Base-by-base conservation (phyloP, 2,329 filamentous ascomycete species). In the Claviceps sp. region DNA sequence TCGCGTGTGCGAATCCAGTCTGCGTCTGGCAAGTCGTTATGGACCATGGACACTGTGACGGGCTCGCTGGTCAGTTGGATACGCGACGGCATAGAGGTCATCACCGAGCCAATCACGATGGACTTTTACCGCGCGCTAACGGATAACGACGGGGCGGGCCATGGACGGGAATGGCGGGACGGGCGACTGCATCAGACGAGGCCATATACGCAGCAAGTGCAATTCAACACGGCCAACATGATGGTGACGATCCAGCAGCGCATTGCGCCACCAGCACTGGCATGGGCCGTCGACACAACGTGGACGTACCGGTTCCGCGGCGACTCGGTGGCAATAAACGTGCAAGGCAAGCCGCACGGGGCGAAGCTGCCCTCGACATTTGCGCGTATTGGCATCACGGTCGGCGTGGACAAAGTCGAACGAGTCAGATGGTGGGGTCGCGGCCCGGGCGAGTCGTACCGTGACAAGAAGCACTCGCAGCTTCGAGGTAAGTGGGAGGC, bases 361-460 rank as follows among this genome's bases (percentile, higher is more conserved):
- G 58, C 59, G 13, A 70, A 73, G 2, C 65, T 77, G 0, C 81
- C 81, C 0, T 65, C 69, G 3, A 82, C 77, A 1, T 73, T 86
- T 42, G 80, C 82, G 0, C 73, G 83, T 16, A 74, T 86, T 54
- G 84, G 84, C 0, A 64, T 86, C 56, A 77, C 63, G n/a, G 72
- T 67, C 57, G 74, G 65, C 13, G 70, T 68, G 57, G 65, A 47
- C 47, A 67, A 57, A 18, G 63, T 72, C 24, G 61, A 66, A 4
- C 58, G 61, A 4, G 73, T 71, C 0, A 64, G 67, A n/a, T 88
- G 83, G 83, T 85, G 81, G 59, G 83, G 84, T 5, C 76, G 79
- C 4, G 84, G 84, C 0, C 80, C 81, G 0, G 79, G 79, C 2
- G 82, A 86, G 62, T 77, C 73, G 11, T 88, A 87, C 67, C 67